Conservation (phyloP, 1,139 yeast species). For the Taphrina communis region DNA sequence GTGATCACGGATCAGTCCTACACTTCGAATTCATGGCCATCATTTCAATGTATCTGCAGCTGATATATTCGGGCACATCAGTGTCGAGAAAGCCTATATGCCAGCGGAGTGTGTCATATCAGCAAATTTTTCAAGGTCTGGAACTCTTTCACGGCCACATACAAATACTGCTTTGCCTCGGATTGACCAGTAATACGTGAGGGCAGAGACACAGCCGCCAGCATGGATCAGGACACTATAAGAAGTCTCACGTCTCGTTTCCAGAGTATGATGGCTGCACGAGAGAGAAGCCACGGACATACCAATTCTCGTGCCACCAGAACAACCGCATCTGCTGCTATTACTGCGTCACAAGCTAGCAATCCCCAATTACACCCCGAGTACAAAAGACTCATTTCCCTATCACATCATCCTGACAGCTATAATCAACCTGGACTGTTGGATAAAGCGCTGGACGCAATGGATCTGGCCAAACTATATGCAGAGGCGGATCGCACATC, state of each 20-base stretch:
- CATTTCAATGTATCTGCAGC: too few species aligned
- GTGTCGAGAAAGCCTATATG: neutral
- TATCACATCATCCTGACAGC: slow-evolving; percentile 6
- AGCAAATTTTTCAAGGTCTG: too few species aligned
- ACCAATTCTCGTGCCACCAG: neutral
- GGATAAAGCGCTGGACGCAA: slow-evolving; percentile 54
- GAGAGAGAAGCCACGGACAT: neutral
- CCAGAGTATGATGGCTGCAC: slow-evolving; percentile 17
- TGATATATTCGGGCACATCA: neutral
- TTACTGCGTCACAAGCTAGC: neutral
- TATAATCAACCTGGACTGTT: slow-evolving; percentile 52
- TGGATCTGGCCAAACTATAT: slow-evolving; percentile 54
- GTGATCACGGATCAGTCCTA: too few species aligned
- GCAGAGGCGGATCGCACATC: slow-evolving; percentile 54
- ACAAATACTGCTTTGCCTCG: too few species aligned
- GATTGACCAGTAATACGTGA: too few species aligned
- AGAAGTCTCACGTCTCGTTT: neutral
- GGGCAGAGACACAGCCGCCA: neutral
- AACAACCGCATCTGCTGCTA: neutral
- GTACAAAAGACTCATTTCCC: neutral
- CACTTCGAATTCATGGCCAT: neutral
- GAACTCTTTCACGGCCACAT: too few species aligned
- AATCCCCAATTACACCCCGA: neutral
- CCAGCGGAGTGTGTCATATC: neutral
- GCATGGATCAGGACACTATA: slow-evolving; percentile 21